Percentiles rank a stretch among this genome's conserved stretches.
These are phyloP conservation scores for Ajuga reptans DNA, from an alignment of 305 asterid genomes.

Conservation along the genomic window DNA sequence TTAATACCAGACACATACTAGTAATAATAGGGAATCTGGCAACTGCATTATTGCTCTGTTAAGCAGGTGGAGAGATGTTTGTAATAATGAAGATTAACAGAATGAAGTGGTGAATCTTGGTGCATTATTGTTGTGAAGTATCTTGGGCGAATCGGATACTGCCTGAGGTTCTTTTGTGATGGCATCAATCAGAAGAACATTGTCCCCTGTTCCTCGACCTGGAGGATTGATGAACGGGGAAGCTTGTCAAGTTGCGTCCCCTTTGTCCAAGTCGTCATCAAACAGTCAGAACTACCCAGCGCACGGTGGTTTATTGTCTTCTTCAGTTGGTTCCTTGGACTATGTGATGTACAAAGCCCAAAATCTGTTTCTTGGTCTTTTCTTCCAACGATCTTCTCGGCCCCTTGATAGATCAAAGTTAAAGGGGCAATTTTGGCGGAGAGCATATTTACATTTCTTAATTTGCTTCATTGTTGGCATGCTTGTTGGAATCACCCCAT, in stretches of 20 bases:
- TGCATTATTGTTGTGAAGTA: not conserved
- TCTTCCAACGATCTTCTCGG: constrained; percentile 46
- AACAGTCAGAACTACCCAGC: constrained; percentile 38
- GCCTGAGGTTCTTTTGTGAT: constrained; percentile 24
- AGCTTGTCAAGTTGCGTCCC: constrained; percentile 49
- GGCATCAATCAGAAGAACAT: constrained; percentile 69
- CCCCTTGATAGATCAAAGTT: constrained; percentile 50
- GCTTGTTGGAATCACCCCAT: constrained; percentile 53
- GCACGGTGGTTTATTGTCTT: constrained; percentile 27
- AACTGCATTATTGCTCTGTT: constrained; percentile 18
- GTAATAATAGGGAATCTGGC: constrained; percentile 13
- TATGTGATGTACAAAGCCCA: constrained; percentile 43
- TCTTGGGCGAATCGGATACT: constrained; percentile 12
- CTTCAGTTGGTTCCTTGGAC: constrained; percentile 42
- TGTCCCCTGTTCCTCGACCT: constrained; percentile 56
- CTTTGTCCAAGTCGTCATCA: constrained; percentile 58
- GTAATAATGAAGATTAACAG: not conserved
- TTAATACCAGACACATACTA: not conserved
- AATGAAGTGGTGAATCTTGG: constrained; percentile 1
- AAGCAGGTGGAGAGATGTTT: constrained; percentile 15
- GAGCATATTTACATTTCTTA: constrained; percentile 49
- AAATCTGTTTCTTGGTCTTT: constrained; percentile 34
- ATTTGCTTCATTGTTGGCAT: constrained; percentile 53
- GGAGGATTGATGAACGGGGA: constrained; percentile 45
- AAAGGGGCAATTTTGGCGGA: constrained; percentile 56